These are phyloP conservation scores for Poterioochromonas sp. DNA, from an alignment of 352 stramenopile species.

Conservation along the genomic window DNA sequence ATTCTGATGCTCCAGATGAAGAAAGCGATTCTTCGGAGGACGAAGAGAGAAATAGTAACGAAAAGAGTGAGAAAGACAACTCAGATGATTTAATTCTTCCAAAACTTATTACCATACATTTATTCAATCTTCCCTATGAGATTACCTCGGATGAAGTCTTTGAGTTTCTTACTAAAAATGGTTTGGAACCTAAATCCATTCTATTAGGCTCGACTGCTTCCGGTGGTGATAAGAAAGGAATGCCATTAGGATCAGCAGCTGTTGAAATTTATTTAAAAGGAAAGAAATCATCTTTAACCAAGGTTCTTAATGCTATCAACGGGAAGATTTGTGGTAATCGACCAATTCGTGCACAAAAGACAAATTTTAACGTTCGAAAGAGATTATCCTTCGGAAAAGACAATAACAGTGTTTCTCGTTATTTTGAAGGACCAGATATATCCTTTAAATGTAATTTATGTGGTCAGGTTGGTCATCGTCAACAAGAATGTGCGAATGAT, in stretches of 20 bases:
- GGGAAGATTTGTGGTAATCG: not conserved
- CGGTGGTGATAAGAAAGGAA: not conserved
- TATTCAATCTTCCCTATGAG: not conserved
- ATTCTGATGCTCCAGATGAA: not conserved
- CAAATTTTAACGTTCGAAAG: not conserved
- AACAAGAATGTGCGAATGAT: not conserved
- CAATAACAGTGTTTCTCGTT: not conserved
- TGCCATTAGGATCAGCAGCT: not conserved
- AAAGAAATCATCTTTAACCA: not conserved
- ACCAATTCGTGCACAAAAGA: not conserved
- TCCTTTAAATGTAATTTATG: constrained; percentile 1
- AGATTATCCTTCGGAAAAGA: not conserved
- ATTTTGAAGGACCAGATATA: not conserved
- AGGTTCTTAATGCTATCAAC: not conserved
- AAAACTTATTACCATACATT: not conserved
- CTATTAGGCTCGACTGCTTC: not conserved
- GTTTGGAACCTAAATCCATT: not conserved
- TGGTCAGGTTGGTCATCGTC: not conserved
- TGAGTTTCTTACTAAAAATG: not conserved
- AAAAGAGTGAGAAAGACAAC: not conserved
- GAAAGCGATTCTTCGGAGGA: no score
- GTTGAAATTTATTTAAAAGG: not conserved
- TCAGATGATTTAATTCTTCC: not conserved
- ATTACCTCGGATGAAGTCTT: not conserved
- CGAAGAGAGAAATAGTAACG: not conserved